Evolutionary conservation across 306 rosid genomes (phyloP).

Genomic region (Rosa multiflora): DNA sequence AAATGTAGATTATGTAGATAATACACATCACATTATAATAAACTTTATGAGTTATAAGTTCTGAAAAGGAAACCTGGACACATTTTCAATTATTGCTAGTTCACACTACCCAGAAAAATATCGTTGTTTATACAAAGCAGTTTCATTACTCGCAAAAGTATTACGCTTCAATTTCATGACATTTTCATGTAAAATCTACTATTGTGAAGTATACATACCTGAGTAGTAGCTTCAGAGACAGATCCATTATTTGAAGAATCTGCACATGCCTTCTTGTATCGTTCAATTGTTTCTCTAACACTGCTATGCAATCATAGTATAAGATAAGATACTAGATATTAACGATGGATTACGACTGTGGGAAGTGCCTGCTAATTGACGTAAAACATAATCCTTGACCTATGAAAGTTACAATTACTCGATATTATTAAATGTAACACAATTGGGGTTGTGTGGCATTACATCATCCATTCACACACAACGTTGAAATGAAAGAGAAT

Average conservation of each 20-base stretch:
- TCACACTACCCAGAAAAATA: neutral
- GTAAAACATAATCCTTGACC: neutral
- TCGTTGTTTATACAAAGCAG: neutral
- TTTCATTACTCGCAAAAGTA: neutral
- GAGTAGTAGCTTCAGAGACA: slow-evolving; percentile 81
- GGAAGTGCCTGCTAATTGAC: neutral
- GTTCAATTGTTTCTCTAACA: slow-evolving; percentile 77
- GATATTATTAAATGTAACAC: neutral
- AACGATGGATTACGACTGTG: neutral
- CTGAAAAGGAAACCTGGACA: neutral
- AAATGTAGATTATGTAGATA: neutral
- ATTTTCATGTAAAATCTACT: neutral
- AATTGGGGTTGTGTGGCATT: neutral
- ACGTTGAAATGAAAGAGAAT: neutral
- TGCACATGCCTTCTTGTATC: slow-evolving; percentile 83
- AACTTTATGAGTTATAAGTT: neutral
- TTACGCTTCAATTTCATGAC: neutral
- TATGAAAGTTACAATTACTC: neutral
- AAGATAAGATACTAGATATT: neutral
- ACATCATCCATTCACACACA: neutral
- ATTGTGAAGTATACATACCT: slow-evolving; percentile 56
- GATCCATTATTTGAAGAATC: slow-evolving; percentile 72
- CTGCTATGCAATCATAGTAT: slow-evolving; percentile 34
- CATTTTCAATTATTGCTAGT: neutral
- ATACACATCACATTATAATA: neutral